Conservation (phyloP, 2,329 filamentous ascomycete genomes). For the Trichoderma sp. region DNA sequence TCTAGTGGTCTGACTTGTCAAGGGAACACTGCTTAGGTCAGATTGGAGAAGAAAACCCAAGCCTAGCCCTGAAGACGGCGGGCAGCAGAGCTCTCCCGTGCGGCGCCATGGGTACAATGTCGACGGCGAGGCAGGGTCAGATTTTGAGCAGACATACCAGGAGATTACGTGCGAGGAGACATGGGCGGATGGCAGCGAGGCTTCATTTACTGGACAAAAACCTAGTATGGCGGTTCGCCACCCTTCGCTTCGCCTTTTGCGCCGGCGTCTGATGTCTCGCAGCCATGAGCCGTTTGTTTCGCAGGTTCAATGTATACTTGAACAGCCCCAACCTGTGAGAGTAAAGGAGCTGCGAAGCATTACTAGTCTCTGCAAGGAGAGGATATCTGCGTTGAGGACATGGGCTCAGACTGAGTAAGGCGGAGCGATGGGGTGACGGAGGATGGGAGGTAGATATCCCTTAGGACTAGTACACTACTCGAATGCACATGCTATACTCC, state of each 20-base stretch:
- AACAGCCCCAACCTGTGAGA: conserved; percentile 33
- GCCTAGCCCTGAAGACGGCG: not conserved
- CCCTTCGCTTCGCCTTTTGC: conserved; percentile 18
- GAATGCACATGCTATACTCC: not conserved
- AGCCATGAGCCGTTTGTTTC: conserved; percentile 27
- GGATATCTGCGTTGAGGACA: conserved; percentile 9
- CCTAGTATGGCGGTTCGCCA: not conserved
- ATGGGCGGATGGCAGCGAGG: not conserved
- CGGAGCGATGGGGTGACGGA: not conserved
- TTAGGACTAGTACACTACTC: not conserved
- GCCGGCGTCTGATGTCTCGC: conserved; percentile 24
- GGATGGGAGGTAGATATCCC: not conserved
- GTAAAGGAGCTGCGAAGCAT: conserved; percentile 31
- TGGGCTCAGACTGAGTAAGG: conserved; percentile 15
- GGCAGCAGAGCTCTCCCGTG: not conserved
- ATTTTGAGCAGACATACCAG: not conserved
- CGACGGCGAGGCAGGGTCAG: conserved; percentile 23
- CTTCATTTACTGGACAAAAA: not conserved
- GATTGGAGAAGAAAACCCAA: not conserved
- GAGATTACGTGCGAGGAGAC: not conserved
- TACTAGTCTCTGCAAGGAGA: conserved; percentile 23
- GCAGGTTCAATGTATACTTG: conserved; percentile 29
- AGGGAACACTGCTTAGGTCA: not conserved
- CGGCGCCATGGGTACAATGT: conserved; percentile 23
- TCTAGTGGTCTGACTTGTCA: not conserved